Conservation (phyloP, 2,329 filamentous ascomycete genomes). For the Pochonia chlamydosporia region DNA sequence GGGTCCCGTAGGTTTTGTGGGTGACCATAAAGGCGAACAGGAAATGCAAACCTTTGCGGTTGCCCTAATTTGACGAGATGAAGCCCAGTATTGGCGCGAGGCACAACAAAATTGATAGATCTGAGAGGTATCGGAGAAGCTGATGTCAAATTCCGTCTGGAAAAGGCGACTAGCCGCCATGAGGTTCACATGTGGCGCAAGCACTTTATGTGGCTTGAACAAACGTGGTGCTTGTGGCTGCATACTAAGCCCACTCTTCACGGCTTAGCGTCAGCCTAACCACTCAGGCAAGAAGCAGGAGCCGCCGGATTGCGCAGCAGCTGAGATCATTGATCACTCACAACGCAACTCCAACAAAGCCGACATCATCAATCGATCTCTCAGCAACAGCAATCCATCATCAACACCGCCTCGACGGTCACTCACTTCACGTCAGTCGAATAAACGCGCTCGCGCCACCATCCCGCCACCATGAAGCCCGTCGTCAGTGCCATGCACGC, state of each 20-base stretch:
- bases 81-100: too few relatives aligned
- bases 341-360: background rate
- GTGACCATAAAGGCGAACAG: too few relatives aligned
- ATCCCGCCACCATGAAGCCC: conserved; percentile 76
- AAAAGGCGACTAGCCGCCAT: too few relatives aligned
- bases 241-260: background rate
- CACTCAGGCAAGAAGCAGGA: background rate
- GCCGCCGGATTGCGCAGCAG: background rate
- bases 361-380: too few relatives aligned
- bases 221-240: background rate
- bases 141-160: too few relatives aligned
- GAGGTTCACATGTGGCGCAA: background rate
- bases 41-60: too few relatives aligned
- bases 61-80: too few relatives aligned
- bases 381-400: background rate
- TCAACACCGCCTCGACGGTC: background rate
- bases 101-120: too few relatives aligned
- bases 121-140: too few relatives aligned
- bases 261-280: background rate
- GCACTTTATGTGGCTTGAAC: background rate
- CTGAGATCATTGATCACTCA: background rate
- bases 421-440: background rate
- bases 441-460: background rate
- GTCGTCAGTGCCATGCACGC: conserved; percentile 87
- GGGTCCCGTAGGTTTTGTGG: too few relatives aligned